These are phyloP conservation scores for Calocera cornea DNA, from an alignment of 768 basidiomycete species.

Conservation along the genomic window DNA sequence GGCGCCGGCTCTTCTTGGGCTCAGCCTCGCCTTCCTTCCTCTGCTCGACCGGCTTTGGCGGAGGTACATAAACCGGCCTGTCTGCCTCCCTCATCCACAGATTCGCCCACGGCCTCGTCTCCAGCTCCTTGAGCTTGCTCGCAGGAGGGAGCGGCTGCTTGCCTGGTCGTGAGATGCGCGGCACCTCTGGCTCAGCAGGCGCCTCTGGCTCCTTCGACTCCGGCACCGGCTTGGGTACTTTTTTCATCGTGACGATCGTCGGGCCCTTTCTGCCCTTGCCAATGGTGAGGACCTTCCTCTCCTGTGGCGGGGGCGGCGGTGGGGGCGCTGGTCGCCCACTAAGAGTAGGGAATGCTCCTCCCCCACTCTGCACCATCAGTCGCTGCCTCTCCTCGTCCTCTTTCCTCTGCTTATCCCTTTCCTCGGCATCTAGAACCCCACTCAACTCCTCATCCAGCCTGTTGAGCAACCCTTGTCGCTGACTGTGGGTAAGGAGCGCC, in stretches of 20 bases:
- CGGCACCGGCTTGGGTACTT: not conserved
- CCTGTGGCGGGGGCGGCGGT: not conserved
- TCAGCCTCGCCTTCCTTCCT: not conserved
- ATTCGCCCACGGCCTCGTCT: not conserved
- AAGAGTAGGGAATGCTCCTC: not conserved
- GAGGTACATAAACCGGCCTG: not conserved
- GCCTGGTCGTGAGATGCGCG: not conserved
- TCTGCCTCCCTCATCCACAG: not conserved
- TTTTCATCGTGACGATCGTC: not conserved
- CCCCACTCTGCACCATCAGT: not conserved
- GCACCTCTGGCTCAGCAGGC: not conserved
- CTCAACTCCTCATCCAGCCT: not conserved
- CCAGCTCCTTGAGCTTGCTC: constrained; percentile 1
- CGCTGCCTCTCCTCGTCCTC: not conserved
- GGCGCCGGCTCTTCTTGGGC: not conserved
- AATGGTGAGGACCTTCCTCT: not conserved
- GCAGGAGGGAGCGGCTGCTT: not conserved
- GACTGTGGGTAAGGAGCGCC: not conserved
- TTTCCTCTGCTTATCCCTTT: not conserved
- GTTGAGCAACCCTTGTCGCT: not conserved
- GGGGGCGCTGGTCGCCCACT: not conserved
- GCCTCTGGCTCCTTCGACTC: not conserved
- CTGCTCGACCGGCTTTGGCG: not conserved
- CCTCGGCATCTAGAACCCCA: not conserved
- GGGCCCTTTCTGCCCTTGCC: not conserved